Base-by-base conservation (phyloP, 2,329 filamentous ascomycete species). In the Colletotrichum lindemuthianum region DNA sequence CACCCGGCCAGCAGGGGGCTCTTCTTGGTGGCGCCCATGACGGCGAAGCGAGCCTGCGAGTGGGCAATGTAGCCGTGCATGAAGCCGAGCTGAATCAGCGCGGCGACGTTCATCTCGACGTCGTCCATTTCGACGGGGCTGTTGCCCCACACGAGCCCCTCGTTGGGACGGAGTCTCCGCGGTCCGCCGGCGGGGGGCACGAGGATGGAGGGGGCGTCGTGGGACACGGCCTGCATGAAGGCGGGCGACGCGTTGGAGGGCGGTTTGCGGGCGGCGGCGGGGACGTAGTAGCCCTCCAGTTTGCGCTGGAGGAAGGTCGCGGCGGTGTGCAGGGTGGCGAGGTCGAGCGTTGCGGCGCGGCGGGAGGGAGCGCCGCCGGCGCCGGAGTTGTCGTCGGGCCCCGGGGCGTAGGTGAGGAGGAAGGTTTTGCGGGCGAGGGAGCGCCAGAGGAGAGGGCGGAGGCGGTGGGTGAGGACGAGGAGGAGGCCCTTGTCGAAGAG, bases 41-140 rank as follows among this genome's bases (percentile, higher is more conserved):
- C 92, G 11, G 93, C 93, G 72, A 97, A 93, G 52, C 91, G 89
- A 47, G 86, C 85, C 72, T 89, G 88, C 33, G 86, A 86, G 71
- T 96, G 92, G 13, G 91, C 92, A 34, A 97, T 85, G 72, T 94
- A 97, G 2, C 94, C 95, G 69, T 90, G 88, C 73, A 97, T 82
- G 32, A 97, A 81, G 1, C 91, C 92, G 76, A 97, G 92, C 53
- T 91, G 88, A 16, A 96, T 86, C 11, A 97, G 84, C 10, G 89
- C 90, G 0, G 91, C 87, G 11, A 96, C 84, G 52, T 92, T 88
- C 48, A 88, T 88, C 77, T 97, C 93, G n/a, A 96, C 82, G 69
- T 92, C 90, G 12, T 86, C 79, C 40, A 86, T 77, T 43, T 86
- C 83, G 39, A 89, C 81, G 67, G 81, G 74, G 66, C 85, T 82